Evolutionary conservation across 1,284 basidiomycete species (phyloP).

Genomic region (Leccinum griseonigrum): DNA sequence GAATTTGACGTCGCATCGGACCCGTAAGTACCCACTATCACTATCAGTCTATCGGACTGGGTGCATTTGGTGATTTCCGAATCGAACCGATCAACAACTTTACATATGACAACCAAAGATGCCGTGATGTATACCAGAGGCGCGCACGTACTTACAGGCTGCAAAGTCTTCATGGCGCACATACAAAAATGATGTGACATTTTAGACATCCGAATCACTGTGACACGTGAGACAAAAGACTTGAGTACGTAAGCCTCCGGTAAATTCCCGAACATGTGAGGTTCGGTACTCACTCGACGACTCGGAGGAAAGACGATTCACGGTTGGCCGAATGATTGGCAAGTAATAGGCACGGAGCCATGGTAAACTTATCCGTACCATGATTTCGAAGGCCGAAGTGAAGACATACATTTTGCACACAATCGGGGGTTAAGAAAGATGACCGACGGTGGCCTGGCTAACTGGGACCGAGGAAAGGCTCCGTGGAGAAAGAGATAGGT

Average conservation of each 20-base stretch:
- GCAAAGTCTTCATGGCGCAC: background rate
- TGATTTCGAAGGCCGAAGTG: background rate
- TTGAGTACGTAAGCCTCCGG: constrained; percentile 13
- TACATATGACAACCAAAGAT: constrained; percentile 4
- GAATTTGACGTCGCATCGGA: constrained; percentile 7
- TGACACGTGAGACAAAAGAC: background rate
- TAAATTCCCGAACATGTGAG: background rate
- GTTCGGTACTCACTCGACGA: background rate
- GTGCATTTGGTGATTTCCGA: constrained; percentile 14
- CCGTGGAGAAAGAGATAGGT: constrained; percentile 7
- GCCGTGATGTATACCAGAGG: constrained; percentile 1
- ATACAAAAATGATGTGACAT: background rate
- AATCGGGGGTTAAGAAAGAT: constrained; percentile 11
- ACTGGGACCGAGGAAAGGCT: constrained; percentile 11
- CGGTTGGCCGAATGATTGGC: no score
- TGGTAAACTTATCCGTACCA: background rate
- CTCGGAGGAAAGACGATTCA: background rate
- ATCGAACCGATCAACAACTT: constrained; percentile 3
- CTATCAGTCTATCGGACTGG: background rate
- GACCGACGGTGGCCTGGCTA: constrained; percentile 18
- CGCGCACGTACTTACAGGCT: constrained; percentile 1
- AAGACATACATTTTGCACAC: background rate
- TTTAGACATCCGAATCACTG: background rate
- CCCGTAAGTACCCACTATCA: background rate
- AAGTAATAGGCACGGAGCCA: constrained; percentile 8